Percentiles rank a stretch among this genome's conserved stretches.
phyloP scores from a whole-genome alignment of 2,329 filamentous ascomycete species.

The Aspergillus amoenus region DNA sequence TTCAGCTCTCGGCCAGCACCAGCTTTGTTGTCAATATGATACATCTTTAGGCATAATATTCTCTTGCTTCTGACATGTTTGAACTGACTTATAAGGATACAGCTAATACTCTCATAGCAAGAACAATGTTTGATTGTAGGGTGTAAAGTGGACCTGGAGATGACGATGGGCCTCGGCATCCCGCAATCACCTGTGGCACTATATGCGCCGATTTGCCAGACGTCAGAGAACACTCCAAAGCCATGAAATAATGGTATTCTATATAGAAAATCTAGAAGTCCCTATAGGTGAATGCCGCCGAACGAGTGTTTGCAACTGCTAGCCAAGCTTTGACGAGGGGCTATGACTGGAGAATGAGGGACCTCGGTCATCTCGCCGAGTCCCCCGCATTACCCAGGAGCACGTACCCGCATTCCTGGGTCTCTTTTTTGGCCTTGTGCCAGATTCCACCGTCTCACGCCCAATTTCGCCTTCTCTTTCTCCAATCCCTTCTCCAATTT shows the following conservation, averaged over 20 bases:
- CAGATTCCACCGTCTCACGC: neutral
- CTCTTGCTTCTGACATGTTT: too few relatives aligned
- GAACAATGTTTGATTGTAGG: neutral
- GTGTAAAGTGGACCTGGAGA: neutral
- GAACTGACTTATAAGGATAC: too few relatives aligned
- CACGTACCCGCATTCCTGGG: too few relatives aligned
- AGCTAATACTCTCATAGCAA: neutral
- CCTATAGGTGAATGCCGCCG: neutral
- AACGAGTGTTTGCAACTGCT: neutral
- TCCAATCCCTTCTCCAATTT: neutral
- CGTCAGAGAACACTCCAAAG: too few relatives aligned
- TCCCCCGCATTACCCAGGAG: conserved; percentile 1
- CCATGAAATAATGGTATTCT: too few relatives aligned
- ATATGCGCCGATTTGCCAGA: neutral
- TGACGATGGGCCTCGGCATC: conserved; percentile 1
- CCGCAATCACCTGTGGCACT: neutral
- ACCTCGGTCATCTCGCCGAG: conserved; percentile 10
- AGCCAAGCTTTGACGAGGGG: neutral
- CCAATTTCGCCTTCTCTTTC: neutral
- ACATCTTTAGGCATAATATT: neutral
- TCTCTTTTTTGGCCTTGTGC: neutral
- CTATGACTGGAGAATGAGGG: neutral
- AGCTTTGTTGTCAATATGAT: neutral
- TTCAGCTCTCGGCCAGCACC: neutral
- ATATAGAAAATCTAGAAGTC: too few relatives aligned